Conservation (phyloP, 2,329 filamentous ascomycete species). For the Colletotrichum graminicola region DNA sequence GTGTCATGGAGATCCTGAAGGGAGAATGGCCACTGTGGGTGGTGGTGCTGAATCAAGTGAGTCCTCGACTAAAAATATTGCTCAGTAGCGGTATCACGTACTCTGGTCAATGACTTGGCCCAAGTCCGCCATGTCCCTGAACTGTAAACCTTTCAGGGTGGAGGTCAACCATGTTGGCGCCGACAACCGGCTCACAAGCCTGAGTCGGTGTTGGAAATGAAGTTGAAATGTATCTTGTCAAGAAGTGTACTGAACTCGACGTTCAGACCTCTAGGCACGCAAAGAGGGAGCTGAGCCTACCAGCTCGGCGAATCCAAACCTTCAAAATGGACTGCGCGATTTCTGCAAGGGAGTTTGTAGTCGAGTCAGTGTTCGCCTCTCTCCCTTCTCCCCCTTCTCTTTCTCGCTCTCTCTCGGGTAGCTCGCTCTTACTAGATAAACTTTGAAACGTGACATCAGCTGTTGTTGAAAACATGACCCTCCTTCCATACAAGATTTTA, state of each 20-base stretch:
- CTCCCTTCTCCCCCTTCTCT: too few relatives aligned
- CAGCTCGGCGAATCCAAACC: background rate
- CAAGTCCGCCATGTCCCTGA: background rate
- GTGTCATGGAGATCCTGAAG: background rate
- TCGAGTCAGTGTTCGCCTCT: constrained; percentile 4
- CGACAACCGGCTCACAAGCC: background rate
- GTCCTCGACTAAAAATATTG: background rate
- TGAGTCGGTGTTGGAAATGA: background rate
- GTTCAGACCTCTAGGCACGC: background rate
- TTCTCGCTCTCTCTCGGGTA: background rate
- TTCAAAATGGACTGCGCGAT: background rate
- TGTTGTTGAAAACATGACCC: background rate
- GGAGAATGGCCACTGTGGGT: too few relatives aligned
- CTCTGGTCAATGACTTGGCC: background rate
- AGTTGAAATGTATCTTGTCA: background rate
- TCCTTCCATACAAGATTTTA: background rate
- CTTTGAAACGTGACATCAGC: background rate
- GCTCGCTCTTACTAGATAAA: background rate
- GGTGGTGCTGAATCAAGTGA: background rate
- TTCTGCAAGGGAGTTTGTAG: background rate
- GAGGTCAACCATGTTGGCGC: background rate
- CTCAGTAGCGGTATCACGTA: background rate
- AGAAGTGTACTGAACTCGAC: background rate
- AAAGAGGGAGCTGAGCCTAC: background rate
- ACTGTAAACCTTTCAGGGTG: too few relatives aligned